Percentiles rank a stretch among this genome's conserved stretches.
These are phyloP conservation scores for Wickerhamiella galacta DNA, from an alignment of 805 yeast genomes.

Conservation along the genomic window DNA sequence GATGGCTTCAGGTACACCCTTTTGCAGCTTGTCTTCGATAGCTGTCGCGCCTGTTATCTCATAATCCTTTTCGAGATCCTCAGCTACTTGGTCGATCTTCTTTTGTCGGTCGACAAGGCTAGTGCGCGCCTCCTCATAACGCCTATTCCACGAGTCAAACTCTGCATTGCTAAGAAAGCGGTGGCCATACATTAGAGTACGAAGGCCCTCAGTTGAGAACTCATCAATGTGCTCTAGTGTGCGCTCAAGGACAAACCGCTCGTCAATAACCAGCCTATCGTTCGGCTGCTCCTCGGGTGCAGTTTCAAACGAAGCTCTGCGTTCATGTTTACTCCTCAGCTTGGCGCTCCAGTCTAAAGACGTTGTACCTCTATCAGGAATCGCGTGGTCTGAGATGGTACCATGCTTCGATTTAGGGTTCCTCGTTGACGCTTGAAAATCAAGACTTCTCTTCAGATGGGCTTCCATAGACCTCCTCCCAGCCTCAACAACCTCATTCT, in stretches of 20 bases:
- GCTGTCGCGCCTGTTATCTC: conserved; percentile 84
- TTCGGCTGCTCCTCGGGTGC: conserved; percentile 1
- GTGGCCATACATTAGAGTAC: conserved; percentile 75
- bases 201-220: conserved; percentile 84
- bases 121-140: conserved; percentile 61
- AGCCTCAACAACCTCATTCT: conserved; percentile 12
- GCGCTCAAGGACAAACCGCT: conserved; percentile 60
- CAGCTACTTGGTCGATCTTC: conserved; percentile 58
- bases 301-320: not conserved
- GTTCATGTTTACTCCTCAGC: not conserved
- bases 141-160: conserved; percentile 48
- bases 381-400: not conserved
- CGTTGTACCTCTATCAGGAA: not conserved
- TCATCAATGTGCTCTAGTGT: conserved; percentile 86
- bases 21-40: conserved; percentile 89
- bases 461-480: conserved; percentile 13
- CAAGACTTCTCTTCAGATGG: not conserved
- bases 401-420: not conserved
- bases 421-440: not conserved
- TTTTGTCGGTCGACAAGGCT: conserved; percentile 50
- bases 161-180: conserved; percentile 45
- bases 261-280: conserved; percentile 33
- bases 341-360: not conserved
- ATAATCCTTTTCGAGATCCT: conserved; percentile 47
- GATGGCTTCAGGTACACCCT: conserved; percentile 92